These are phyloP conservation scores for Casuarina equisetifolia DNA, from an alignment of 306 rosid genomes.

Conservation along the genomic window DNA sequence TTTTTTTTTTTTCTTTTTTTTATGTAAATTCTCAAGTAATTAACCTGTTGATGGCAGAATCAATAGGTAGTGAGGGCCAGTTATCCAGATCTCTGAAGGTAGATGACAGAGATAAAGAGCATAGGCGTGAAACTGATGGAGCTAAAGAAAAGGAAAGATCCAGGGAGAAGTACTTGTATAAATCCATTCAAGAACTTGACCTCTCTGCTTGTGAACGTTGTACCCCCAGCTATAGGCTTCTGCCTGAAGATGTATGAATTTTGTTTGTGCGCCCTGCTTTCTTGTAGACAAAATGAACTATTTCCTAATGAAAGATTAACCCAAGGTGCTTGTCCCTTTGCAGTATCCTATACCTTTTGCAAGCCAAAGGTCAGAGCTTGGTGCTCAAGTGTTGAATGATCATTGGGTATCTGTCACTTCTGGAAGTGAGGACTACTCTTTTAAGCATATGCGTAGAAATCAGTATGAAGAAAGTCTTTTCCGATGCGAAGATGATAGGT, in stretches of 20 bases:
- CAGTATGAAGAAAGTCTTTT: constrained; percentile 97
- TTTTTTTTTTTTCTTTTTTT: constrained; percentile 4
- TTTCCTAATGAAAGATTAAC: constrained; percentile 24
- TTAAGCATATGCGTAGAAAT: constrained; percentile 96
- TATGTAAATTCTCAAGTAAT: constrained; percentile 29
- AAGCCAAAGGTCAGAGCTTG: constrained; percentile 90
- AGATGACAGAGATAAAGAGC: constrained; percentile 81
- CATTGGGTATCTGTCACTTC: constrained; percentile 99
- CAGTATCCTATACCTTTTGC: constrained; percentile 93
- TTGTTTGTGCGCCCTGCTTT: constrained; percentile 5
- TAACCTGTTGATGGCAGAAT: constrained; percentile 61
- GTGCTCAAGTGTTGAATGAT: constrained; percentile 90
- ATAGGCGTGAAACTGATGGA: constrained; percentile 70
- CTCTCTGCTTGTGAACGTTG: constrained; percentile 83
- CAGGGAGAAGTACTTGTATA: constrained; percentile 77
- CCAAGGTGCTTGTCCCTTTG: constrained; percentile 33
- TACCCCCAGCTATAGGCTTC: constrained; percentile 93
- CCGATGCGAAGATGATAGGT: constrained; percentile 99
- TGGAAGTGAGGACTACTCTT: constrained; percentile 99
- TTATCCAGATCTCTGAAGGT: constrained; percentile 61
- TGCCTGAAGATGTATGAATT: constrained; percentile 73
- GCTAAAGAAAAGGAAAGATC: constrained; percentile 79
- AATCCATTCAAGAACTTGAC: constrained; percentile 97
- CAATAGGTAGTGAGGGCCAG: constrained; percentile 61
- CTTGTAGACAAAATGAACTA: constrained; percentile 21